Percentiles rank a stretch among this genome's conserved stretches.
Evolutionary conservation across 176 grass and related monocot species (phyloP).

Genomic region (Stipa capillata): DNA sequence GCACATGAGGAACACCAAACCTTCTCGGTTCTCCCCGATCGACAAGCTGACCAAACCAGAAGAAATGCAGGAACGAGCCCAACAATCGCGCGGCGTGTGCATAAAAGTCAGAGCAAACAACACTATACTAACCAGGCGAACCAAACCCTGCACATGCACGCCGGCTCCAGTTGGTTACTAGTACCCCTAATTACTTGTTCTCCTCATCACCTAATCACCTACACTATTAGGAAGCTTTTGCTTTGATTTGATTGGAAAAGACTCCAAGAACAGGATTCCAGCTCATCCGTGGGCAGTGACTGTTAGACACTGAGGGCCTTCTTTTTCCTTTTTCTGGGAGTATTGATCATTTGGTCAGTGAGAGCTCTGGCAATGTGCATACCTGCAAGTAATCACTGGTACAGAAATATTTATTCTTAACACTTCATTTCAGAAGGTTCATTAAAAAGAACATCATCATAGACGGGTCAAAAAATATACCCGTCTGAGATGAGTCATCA

Average conservation of each 20-base stretch:
- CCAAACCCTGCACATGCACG: constrained; percentile 12
- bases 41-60: background rate
- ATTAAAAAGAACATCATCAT: no score
- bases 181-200: background rate
- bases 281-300: background rate
- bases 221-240: no score
- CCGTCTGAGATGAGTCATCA: no score
- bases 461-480: no score
- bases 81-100: background rate
- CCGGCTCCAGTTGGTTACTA: background rate
- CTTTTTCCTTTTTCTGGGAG: no score
- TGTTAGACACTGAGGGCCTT: no score
- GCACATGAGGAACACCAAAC: background rate
- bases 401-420: no score
- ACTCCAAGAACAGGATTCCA: background rate
- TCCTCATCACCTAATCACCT: background rate
- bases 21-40: background rate
- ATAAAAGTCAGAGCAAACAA: constrained; percentile 10
- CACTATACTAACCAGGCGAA: background rate
- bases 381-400: background rate
- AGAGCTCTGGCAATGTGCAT: background rate
- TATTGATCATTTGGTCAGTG: background rate
- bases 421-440: no score
- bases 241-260: no score
- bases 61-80: background rate